Base-by-base conservation (phyloP, 768 basidiomycete species). In the Suillus lakei region DNA sequence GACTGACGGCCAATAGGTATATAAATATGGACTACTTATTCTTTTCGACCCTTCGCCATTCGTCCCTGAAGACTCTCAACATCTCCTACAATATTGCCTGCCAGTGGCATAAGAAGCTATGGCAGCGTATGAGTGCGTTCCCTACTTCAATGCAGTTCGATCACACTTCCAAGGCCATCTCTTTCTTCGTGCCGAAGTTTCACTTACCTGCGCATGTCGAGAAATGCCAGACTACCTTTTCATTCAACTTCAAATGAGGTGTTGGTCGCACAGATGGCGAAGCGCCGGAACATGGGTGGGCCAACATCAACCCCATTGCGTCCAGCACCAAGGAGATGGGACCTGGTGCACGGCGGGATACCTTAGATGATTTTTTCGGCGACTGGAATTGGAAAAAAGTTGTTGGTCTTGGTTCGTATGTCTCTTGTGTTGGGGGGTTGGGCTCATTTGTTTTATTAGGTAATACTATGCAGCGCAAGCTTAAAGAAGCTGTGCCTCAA, bases 301-400 rank as follows among this genome's bases (percentile, higher is more conserved):
- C 79, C 0, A 68, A 68, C 8, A 68, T 75, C 10, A 81, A 82
- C 63, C 64, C 71, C 0, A 67, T 73, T 0, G 77, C 75, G 0
- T 62, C 72, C 0, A 80, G 78, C 66, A 77, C 76, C 2, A 66
- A 72, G 3, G 79, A 81, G 50, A 83, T 81, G 80, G 78, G 74
- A 0, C 74, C 77, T 0, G 67, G 76, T n/a, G 63, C 75, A 50
- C 32, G 76, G 0, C 67, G 71, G 12, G 80, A 82, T 15, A 74
- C 77, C 0, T 64, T 84, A 9, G 77, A 84, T 60, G 78, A 83
- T 51, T 66, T 70, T n/a, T 71, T 75, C 21, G 75, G 78, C 4
- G 79, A 76, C 67, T 68, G 68, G 54, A 76, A 78, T 62, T 81
- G 78, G 79, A 78, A 78, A 30, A 83, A 83, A 36, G 38, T 71